phyloP scores from a whole-genome alignment of 345 rosid genomes.

The Orychophragmus violaceus region DNA sequence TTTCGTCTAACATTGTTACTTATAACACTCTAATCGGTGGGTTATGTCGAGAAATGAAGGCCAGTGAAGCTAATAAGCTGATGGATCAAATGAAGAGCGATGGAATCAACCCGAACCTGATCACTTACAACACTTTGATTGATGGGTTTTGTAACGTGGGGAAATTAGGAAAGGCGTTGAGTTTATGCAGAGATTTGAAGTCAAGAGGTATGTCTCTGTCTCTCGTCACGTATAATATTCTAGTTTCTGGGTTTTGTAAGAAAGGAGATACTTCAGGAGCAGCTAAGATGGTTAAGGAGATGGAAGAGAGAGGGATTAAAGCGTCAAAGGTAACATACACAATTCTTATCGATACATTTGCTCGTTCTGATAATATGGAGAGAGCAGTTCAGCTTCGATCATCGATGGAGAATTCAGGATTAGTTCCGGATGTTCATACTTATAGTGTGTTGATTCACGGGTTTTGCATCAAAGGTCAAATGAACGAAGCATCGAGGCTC shows the following conservation, averaged over 20 bases:
- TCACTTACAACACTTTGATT: constrained; percentile 59
- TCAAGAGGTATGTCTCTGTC: constrained; percentile 54
- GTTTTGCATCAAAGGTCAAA: constrained; percentile 58
- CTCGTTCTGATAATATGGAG: constrained; percentile 45
- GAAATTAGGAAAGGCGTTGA: constrained; percentile 42
- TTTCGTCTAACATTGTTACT: constrained; percentile 51
- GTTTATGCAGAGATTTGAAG: constrained; percentile 46
- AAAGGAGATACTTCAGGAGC: constrained; percentile 39
- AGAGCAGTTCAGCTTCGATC: constrained; percentile 46
- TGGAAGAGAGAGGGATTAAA: constrained; percentile 69
- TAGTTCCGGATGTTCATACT: constrained; percentile 58
- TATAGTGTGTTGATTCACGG: constrained; percentile 62
- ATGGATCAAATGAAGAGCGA: constrained; percentile 39
- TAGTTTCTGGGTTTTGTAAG: constrained; percentile 48
- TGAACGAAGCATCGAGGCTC: constrained; percentile 61
- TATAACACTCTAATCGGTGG: constrained; percentile 60
- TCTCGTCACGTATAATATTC: constrained; percentile 51
- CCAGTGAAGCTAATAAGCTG: constrained; percentile 47
- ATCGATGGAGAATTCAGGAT: constrained; percentile 51
- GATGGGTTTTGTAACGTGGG: constrained; percentile 50
- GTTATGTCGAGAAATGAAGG: constrained; percentile 41
- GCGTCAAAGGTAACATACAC: constrained; percentile 72
- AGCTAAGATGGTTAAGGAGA: constrained; percentile 53
- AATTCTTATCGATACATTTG: constrained; percentile 46
- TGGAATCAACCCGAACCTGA: constrained; percentile 49